Conservation (phyloP, 2,329 filamentous ascomycete genomes). For the Tolypocladium amazonense region DNA sequence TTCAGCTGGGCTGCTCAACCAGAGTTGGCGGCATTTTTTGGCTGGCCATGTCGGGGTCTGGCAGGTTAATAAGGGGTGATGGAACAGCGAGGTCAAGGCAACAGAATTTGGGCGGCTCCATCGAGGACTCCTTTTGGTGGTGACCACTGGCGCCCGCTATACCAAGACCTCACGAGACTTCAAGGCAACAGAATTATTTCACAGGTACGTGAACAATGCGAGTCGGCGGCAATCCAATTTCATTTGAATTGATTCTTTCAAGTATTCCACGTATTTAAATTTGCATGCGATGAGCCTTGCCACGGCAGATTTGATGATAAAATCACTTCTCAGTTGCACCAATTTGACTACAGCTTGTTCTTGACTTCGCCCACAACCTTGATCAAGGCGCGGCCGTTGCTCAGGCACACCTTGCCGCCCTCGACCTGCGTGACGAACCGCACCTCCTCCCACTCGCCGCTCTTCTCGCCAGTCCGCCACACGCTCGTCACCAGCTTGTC, state of each 20-base stretch:
- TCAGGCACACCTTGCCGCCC: conserved; percentile 74
- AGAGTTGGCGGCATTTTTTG: neutral
- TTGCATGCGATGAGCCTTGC: neutral
- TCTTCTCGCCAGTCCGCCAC: conserved; percentile 62
- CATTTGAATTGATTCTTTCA: neutral
- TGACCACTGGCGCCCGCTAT: neutral
- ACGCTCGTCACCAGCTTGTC: conserved; percentile 73
- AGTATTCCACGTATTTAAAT: neutral
- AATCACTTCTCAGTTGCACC: neutral
- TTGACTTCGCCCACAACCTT: conserved; percentile 46
- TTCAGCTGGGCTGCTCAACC: neutral
- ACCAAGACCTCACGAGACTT: neutral
- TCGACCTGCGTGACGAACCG: conserved; percentile 70
- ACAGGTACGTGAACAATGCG: neutral
- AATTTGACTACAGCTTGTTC: conserved; percentile 47
- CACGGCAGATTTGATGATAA: neutral
- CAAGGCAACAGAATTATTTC: neutral
- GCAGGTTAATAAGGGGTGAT: neutral
- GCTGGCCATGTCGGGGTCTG: neutral
- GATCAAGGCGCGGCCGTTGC: conserved; percentile 74
- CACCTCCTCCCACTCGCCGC: conserved; percentile 67
- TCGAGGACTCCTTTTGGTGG: neutral
- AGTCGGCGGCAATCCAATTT: neutral
- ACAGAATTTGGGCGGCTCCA: conserved; percentile 6
- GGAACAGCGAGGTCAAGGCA: conserved; percentile 9